These are phyloP conservation scores for Penicillium ucsense DNA, from an alignment of 495 filamentous ascomycete species.

Conservation along the genomic window DNA sequence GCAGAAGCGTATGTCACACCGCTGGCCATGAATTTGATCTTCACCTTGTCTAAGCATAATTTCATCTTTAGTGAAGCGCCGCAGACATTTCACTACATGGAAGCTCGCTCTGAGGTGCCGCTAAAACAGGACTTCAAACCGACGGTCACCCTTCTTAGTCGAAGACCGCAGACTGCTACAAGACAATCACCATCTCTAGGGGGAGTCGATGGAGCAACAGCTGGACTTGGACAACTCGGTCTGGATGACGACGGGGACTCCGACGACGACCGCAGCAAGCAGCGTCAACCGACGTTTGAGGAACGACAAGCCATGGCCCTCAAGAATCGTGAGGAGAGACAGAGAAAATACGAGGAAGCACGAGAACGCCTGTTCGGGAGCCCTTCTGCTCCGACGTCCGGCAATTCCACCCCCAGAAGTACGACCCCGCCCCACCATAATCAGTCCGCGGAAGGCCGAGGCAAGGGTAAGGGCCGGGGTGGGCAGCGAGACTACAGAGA, in stretches of 20 bases:
- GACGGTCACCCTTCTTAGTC: conserved; percentile 69
- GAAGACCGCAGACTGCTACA: conserved; percentile 53
- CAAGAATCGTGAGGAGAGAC: conserved; percentile 75
- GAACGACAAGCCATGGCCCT: conserved; percentile 65
- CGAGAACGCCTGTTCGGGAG: conserved; percentile 75
- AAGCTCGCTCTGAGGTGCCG: conserved; percentile 55
- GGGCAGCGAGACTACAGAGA: conserved; percentile 29
- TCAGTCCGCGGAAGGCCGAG: conserved; percentile 25
- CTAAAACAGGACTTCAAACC: conserved; percentile 77
- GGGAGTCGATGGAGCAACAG: conserved; percentile 38
- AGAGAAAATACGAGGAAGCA: conserved; percentile 77
- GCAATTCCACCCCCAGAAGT: conserved; percentile 48
- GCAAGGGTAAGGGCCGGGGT: conserved; percentile 31
- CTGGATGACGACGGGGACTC: conserved; percentile 54
- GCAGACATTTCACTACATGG: conserved; percentile 63
- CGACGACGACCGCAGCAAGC: conserved; percentile 52
- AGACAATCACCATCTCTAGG: conserved; percentile 16
- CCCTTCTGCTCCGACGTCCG: conserved; percentile 35
- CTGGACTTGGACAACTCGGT: conserved; percentile 46
- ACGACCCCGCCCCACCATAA: conserved; percentile 51
- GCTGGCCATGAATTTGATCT: too few relatives aligned
- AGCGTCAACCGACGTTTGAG: conserved; percentile 51
- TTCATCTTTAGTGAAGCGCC: conserved; percentile 41
- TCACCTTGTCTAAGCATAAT: background rate
- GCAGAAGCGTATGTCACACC: conserved; percentile 61